phyloP scores from a whole-genome alignment of 306 rosid genomes.

The Heteromeles arbutifolia region DNA sequence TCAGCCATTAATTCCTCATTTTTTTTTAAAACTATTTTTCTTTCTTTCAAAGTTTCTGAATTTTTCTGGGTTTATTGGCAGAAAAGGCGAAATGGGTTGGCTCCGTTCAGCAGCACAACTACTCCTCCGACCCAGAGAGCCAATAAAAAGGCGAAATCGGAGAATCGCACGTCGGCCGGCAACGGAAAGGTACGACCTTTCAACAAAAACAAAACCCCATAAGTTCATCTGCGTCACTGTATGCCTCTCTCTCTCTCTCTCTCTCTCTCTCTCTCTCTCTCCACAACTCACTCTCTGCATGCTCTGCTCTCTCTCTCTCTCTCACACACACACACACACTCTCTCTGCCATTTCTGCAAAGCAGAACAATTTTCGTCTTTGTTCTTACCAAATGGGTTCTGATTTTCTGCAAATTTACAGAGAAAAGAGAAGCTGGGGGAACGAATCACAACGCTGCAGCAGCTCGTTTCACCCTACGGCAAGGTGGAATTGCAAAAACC shows the following conservation, averaged over 20 bases:
- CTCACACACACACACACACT: too few species aligned
- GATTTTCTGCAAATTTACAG: slow-evolving; percentile 17
- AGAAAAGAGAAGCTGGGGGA: slow-evolving; percentile 85
- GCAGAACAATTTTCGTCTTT: not conserved
- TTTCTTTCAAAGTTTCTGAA: not conserved
- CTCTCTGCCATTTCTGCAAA: not conserved
- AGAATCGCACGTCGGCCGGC: slow-evolving; percentile 28
- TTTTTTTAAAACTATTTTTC: not conserved
- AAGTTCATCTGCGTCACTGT: slow-evolving; percentile 1
- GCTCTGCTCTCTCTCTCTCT: not conserved
- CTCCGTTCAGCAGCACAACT: slow-evolving; percentile 4
- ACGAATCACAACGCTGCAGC: slow-evolving; percentile 69
- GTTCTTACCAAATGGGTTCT: not conserved
- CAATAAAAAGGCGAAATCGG: slow-evolving; percentile 48
- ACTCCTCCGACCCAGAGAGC: slow-evolving; percentile 27
- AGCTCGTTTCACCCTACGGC: slow-evolving; percentile 94
- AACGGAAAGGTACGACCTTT: slow-evolving; percentile 56
- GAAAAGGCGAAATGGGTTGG: slow-evolving; percentile 52
- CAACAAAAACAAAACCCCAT: not conserved
- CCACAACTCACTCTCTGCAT: not conserved
- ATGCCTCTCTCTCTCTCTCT: not conserved
- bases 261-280: not conserved
- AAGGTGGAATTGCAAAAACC: slow-evolving; percentile 40
- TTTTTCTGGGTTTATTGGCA: slow-evolving; percentile 15
- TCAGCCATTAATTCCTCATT: not conserved